phyloP scores from a whole-genome alignment of 805 yeast genomes.

The Candida ulmi region DNA sequence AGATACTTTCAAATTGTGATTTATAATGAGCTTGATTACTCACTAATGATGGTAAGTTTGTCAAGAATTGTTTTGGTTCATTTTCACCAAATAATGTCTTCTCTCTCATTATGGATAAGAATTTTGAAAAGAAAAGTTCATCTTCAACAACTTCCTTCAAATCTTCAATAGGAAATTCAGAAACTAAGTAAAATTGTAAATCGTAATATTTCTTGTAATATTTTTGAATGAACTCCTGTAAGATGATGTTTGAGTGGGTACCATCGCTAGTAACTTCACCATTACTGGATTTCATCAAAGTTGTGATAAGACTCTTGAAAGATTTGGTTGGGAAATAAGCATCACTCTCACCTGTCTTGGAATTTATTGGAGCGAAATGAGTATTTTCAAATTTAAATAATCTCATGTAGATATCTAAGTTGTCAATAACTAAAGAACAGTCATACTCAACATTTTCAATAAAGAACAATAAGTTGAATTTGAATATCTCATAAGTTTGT shows the following conservation, averaged over 20 bases:
- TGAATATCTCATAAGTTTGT: constrained; percentile 51
- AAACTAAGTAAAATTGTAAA: constrained; percentile 67
- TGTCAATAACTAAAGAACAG: constrained; percentile 46
- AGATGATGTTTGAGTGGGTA: constrained; percentile 39
- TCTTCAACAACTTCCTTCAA: constrained; percentile 6
- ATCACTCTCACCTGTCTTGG: constrained; percentile 20
- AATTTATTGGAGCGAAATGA: constrained; percentile 39
- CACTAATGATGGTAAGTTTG: constrained; percentile 42
- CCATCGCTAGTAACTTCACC: constrained; percentile 41
- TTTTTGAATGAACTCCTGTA: constrained; percentile 50
- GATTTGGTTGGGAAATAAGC: constrained; percentile 60
- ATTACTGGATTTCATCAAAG: constrained; percentile 30
- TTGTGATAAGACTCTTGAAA: constrained; percentile 36
- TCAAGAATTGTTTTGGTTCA: constrained; percentile 32
- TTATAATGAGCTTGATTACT: constrained; percentile 44
- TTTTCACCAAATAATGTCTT: constrained; percentile 25
- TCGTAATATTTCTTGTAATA: constrained; percentile 65
- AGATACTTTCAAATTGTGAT: constrained; percentile 61
- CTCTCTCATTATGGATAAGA: constrained; percentile 32
- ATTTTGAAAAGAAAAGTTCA: constrained; percentile 27
- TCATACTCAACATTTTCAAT: constrained; percentile 34
- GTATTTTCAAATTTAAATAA: constrained; percentile 51
- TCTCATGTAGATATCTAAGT: constrained; percentile 49
- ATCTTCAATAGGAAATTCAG: constrained; percentile 33
- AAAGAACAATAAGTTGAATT: constrained; percentile 35